A percentile compares a stretch with the other conserved stretches of the same genome.
Conservation (phyloP, 1,284 basidiomycete genomes). For the Sporisorium reilianum region DNA sequence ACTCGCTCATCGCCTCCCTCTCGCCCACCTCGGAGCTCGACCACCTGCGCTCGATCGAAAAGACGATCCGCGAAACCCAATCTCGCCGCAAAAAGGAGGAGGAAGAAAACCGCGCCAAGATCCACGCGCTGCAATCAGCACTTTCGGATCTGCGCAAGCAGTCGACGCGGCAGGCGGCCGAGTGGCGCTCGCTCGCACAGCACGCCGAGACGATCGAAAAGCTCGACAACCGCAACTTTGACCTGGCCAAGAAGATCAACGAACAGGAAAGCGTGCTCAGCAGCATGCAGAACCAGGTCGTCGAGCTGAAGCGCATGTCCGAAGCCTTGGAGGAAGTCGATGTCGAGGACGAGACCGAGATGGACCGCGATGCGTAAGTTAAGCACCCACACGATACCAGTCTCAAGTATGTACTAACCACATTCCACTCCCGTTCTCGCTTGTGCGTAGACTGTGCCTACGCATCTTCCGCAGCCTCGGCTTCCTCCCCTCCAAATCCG, state of each 20-base stretch:
- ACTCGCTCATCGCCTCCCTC: slow-evolving; percentile 40
- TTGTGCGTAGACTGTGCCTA: slow-evolving; percentile 33
- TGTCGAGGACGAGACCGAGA: slow-evolving; percentile 52
- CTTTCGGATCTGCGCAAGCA: slow-evolving; percentile 50
- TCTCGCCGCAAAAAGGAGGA: slow-evolving; percentile 16
- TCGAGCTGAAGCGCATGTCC: slow-evolving; percentile 34
- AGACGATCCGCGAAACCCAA: slow-evolving; percentile 47
- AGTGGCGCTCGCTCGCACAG: slow-evolving; percentile 53
- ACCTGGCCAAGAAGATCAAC: slow-evolving; percentile 62
- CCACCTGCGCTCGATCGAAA: slow-evolving; percentile 42
- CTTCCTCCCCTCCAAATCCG: slow-evolving; percentile 48
- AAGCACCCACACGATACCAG: not conserved
- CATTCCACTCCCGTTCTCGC: not conserved
- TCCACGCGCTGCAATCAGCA: slow-evolving; percentile 40
- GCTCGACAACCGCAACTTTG: slow-evolving; percentile 60
- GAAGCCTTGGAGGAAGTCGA: slow-evolving; percentile 56
- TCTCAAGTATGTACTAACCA: too few species aligned
- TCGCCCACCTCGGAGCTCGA: slow-evolving; percentile 42
- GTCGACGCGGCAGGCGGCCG: slow-evolving; percentile 50
- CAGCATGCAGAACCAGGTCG: slow-evolving; percentile 50
- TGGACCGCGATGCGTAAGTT: slow-evolving; percentile 61
- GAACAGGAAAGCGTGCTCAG: slow-evolving; percentile 54
- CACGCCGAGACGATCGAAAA: slow-evolving; percentile 51
- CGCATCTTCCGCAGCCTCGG: slow-evolving; percentile 57
- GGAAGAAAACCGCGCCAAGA: slow-evolving; percentile 41